These are phyloP conservation scores for Colletotrichum sp. DNA, from an alignment of 2,329 filamentous ascomycete species.

Conservation along the genomic window DNA sequence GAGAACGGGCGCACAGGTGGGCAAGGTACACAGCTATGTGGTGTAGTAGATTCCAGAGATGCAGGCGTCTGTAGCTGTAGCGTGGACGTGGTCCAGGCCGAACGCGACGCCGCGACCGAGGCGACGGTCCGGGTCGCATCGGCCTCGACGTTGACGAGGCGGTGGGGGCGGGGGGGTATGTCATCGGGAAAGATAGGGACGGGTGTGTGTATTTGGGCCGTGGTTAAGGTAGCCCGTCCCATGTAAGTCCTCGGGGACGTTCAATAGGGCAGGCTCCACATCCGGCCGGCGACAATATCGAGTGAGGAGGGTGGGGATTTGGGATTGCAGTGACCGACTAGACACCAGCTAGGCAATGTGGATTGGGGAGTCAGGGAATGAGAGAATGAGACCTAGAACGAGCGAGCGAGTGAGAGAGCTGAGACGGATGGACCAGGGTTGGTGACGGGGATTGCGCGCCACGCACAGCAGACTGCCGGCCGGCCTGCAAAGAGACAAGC, in stretches of 20 bases:
- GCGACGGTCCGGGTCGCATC: conserved; percentile 16
- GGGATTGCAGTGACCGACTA: background rate
- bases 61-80: background rate
- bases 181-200: conserved; percentile 22
- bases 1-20: conserved; percentile 1
- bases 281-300: background rate
- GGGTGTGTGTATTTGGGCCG: background rate
- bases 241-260: conserved; percentile 7
- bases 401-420: background rate
- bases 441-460: background rate
- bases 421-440: background rate
- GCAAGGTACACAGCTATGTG: conserved; percentile 1
- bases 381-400: background rate
- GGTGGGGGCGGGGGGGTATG: conserved; percentile 13
- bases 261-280: background rate
- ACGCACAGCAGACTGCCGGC: background rate
- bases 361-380: background rate
- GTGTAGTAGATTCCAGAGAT: background rate
- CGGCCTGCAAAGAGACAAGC: conserved; percentile 5
- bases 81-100: background rate
- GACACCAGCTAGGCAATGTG: background rate
- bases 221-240: conserved; percentile 8
- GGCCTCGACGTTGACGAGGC: background rate
- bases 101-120: conserved; percentile 12
- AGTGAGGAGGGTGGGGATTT: background rate